Evolutionary conservation across 768 basidiomycete genomes (phyloP), one percentile per base, ranked within the genome.

Genomic region (Cystofilobasidium macerans): DNA sequence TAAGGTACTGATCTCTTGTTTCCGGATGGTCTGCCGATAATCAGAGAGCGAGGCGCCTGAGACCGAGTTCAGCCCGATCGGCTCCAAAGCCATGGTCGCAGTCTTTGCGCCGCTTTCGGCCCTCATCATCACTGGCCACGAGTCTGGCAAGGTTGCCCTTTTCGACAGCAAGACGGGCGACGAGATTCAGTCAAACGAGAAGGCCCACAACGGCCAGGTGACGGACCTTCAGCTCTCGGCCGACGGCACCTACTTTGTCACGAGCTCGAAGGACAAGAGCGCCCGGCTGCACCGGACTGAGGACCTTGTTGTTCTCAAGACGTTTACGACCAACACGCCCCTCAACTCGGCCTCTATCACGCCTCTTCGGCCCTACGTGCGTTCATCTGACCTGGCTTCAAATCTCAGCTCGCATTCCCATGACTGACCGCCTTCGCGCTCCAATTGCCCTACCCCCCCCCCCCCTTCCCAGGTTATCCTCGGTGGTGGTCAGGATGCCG

Each of bases 401-500:
- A n/a, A n/a, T n/a, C 3, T 53, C 40, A 24, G 20, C 28, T 6
- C 33, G 24, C 33, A 16, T 35, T n/a, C 12, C 53, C 36, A 28
- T 35, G 35, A 4, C 43, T 35, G 8, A 14, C 38, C 51, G 42
- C 33, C 13, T 64, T 9, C 32, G 45, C 7, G 35, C 13, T 30
- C 38, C 32, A 26, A 33, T 20, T 24, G 43, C 28, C 51, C 12
- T 33, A 11, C 8, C 26, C 36, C 18, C n/a, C 24, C 60, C 69
- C 54, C 59, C 42, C 36, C 9, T 28, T n/a, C 11, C 35, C 64
- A 91, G 88, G 82, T 93, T 48, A 82, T 98, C 36, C 80, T 95
- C 28, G 95, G 95, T 51, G 94, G 95, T 76, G 95, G 95, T 48
- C 95, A 98, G 77, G 94, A 95, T 75, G 95, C 95, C 5, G 94